phyloP scores from a whole-genome alignment of 805 yeast genomes.

The Clavispora phyllophila region DNA sequence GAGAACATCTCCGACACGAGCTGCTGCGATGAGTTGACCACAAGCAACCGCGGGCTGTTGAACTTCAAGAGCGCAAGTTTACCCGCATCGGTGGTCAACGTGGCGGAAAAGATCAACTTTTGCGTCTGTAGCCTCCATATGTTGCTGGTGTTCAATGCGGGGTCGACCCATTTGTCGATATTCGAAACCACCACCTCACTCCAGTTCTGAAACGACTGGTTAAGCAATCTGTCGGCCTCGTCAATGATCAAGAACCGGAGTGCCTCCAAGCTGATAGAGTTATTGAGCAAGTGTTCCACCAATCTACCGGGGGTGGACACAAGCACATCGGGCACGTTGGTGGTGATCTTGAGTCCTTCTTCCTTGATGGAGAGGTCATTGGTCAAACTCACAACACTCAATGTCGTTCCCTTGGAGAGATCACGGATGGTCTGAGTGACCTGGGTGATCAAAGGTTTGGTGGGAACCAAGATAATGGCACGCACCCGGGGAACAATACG shows the following conservation, averaged over 20 bases:
- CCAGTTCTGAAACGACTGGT: constrained; percentile 95
- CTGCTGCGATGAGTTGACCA: constrained; percentile 55
- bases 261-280: constrained; percentile 42
- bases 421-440: constrained; percentile 61
- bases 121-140: constrained; percentile 39
- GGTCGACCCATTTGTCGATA: constrained; percentile 18
- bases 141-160: constrained; percentile 20
- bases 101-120: constrained; percentile 83
- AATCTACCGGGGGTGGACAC: constrained; percentile 76
- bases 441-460: constrained; percentile 81
- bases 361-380: constrained; percentile 50
- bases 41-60: constrained; percentile 63
- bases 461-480: constrained; percentile 81
- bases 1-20: constrained; percentile 54
- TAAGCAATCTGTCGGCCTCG: constrained; percentile 77
- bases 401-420: constrained; percentile 60
- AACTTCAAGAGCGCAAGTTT: constrained; percentile 70
- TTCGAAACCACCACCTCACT: constrained; percentile 48
- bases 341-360: constrained; percentile 50
- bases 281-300: constrained; percentile 61
- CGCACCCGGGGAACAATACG: constrained; percentile 69
- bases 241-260: constrained; percentile 66
- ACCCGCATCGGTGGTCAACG: constrained; percentile 89
- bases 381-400: constrained; percentile 59
- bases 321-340: constrained; percentile 57